Evolutionary conservation across 805 yeast species (phyloP), one percentile per base, ranked within the genome.

Genomic region (Ascoidea tarda): DNA sequence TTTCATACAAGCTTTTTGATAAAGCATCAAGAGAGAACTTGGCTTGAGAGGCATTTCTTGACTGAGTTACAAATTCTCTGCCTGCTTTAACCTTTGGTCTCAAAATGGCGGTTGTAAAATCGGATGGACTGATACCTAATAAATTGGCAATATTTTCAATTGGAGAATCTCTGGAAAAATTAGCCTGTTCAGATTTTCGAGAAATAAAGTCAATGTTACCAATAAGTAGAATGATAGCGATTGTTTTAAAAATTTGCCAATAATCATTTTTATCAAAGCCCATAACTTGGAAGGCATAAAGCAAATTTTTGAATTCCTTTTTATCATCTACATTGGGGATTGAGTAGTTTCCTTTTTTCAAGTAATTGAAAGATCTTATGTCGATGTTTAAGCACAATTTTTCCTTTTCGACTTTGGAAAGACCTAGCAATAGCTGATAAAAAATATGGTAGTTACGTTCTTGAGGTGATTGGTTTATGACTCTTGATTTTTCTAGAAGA

Each of bases 361-460:
- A 68, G 62, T 87, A 91, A 21, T 68, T 69, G 63, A 81, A 86
- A 1, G 51, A 8, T n/a, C 16, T 45, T 5, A 67, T 53, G 44
- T 73, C 67, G 16, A 69, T 65, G 6, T 64, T 62, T 21, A 85
- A 68, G 1, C 74, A 72, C 32, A 79, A 69, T 31, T 69, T 66
- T 5, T 70, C 60, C 5, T 87, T 66, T n/a, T 73, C 75, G 3
- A 74, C 72, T 4, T 60, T 57, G 33, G 74, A 65, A 62, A 84
- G 70, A 53, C 98, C 99, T 21, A 80, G 78, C 60, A 90, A 69
- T 58, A 91, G 65, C 69, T 91, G 99, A 68, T 91, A 91, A 64
- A 91, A 91, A 49, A 91, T 88, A 65, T 91, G 98, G 63, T 91
- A 93, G 63, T 90, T 93, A 65, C 99, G 77, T 68, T 93, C 99